Evolutionary conservation across 352 stramenopile species (phyloP), one percentile per base, ranked within the genome.

Genomic region (Hyaloperonospora brassicae): DNA sequence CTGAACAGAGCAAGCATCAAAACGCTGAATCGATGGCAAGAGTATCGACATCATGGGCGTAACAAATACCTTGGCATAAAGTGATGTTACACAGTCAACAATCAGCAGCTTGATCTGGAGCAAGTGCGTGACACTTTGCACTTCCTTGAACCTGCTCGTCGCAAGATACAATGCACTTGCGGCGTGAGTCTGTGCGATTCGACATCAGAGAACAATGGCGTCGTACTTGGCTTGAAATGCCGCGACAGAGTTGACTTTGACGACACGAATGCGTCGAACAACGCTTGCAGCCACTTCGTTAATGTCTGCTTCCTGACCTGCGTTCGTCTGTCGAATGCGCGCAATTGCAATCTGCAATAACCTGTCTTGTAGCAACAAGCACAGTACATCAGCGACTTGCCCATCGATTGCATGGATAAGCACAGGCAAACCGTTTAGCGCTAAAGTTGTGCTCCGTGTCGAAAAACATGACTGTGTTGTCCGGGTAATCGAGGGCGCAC

Each of bases 371-470:
- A n/a, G 17, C 17, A 17, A 41, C 36, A 30, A 46, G 40, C 36
- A 50, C 44, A 39, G 1, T 12, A 39, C 22, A 22, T 6, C 5
- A 39, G 14, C 44, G 14, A 17, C 21, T 35, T n/a, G 17, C 39
- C 7, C 2, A 9, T 38, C 13, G 12, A 2, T 24, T 39, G 35
- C 39, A 14, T n/a, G 14, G 4, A 25, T 11, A 39, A 24, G 21
- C 6, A 50, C 7, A 5, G n/a, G 35, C 59, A 5, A 44, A 84
- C 76, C 79, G 69, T 55, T 84, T 87, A 24, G 75, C 74, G 45
- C 76, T 88, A 36, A 90, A 87, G 48, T 84, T 86, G 45, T 79
- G 72, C 41, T 87, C 79, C 3, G 68, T 72, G 43, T 93, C 79
- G 42, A 89, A 73, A 55, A 82, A 93, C 47, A 93, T 44, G 21